Evolutionary conservation across 495 filamentous ascomycete genomes (phyloP), one percentile per base, ranked within the genome.

Genomic region (Podospora appendiculata): DNA sequence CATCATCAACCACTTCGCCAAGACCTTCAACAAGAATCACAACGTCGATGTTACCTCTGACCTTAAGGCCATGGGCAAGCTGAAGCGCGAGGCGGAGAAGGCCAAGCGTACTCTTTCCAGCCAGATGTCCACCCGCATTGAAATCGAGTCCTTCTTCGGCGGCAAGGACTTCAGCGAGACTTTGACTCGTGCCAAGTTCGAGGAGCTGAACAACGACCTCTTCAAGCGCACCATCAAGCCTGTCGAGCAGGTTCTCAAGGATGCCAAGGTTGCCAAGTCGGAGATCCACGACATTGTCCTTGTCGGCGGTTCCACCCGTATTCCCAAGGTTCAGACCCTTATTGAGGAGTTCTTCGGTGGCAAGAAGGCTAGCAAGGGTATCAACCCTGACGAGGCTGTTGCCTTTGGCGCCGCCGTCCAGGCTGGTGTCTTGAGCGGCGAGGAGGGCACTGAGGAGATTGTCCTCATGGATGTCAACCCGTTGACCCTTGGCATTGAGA

Each of bases 41-140:
- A 72, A 77, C 57, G 87, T 89, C 55, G 88, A 97, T 65, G 85
- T 99, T 66, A 84, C 84, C 77, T 95, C 91, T 79, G 90, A 97
- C 61, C 75, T 86, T 51, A 97, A 97, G 89, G 86, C 93, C 50
- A 97, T 99, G 93, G 92, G 93, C 76, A 97, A 97, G 76, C 84
- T 99, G 59, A 97, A 97, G 89, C 93, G 94, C 60, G 94, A 97
- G 73, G 93, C 95, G 63, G 93, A 99, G 79, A 97, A 97, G 83
- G 94, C 94, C 73, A 99, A 99, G 87, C 88, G 94, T 67, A 96
- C 91, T 58, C 85, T 99, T 46, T 97, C 94, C 67, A 94, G 90
- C 64, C 90, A 96, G 78, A 96, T 93, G 90, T 93, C 90, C 57
- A 93, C 91, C 60, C 88, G 90, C 64, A 88, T 99, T 59, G 94